Base-by-base conservation (phyloP, 257 asterid genomes). In the Solanum infundibuliforme region DNA sequence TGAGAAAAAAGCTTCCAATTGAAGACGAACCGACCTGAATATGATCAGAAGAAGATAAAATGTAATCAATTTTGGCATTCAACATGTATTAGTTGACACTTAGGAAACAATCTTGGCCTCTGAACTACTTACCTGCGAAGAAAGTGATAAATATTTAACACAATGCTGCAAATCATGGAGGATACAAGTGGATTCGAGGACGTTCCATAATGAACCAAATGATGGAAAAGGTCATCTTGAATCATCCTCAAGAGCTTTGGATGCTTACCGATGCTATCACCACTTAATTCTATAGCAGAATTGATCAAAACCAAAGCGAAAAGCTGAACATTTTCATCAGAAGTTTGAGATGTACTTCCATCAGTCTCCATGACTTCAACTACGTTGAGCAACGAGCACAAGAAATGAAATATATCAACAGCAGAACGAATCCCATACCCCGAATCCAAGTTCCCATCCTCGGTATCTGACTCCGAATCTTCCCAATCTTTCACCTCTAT, bases 181-280 rank as follows among this genome's bases (percentile, higher is more conserved):
- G 96, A 83, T 55, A 96, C 93, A 5, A 97, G 93, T 2, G 99
- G 98, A 85, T 94, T 95, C 0, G 96, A 94, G 68, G 91, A 87
- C 1, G 93, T 86, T 1, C 99, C 99, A 6, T 97, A 96, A 38
- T 97, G 98, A 81, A 95, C 92, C 75, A 97, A 89, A 88, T 97
- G 99, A 81, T 97, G 99, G 88, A 95, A 95, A 41, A 95, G 82
- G 73, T 97, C 98, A 43, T 97, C 99, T 46, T 95, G 99, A 52
- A 95, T 93, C 99, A 95, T 97, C 89, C 99, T 90, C 93, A 95
- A 58, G 31, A 95, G 98, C 87, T 95, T 97, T 11, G 97, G 98
- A 65, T 97, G 99, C 76, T 92, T 94, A 21, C 98, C 98, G 1
- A 97, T 94, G 92, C 99, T 94, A 83, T 95, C 99, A 18, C 98